A percentile compares a stretch with the other conserved stretches of the same genome.
These are phyloP conservation scores for Beta corolliflora DNA, from an alignment of 179 eudicot genomes.

Conservation along the genomic window DNA sequence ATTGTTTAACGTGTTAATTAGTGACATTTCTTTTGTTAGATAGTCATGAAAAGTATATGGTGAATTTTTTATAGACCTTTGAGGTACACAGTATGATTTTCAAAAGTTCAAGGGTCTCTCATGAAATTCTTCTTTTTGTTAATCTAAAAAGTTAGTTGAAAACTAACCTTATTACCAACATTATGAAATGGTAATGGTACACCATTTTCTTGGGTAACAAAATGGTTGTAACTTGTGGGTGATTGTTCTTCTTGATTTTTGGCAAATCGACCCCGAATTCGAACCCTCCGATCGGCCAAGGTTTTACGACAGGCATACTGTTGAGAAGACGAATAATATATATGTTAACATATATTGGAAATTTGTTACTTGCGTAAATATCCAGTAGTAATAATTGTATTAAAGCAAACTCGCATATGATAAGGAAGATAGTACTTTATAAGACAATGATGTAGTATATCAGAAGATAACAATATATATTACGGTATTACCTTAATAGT, in stretches of 20 bases:
- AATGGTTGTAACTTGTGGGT: background rate
- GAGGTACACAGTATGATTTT: no score
- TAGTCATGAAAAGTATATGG: no score
- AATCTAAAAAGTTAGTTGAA: no score
- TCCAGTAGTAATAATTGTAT: background rate
- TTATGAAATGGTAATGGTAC: background rate
- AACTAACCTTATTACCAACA: background rate
- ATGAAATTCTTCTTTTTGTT: no score
- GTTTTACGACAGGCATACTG: conserved; percentile 93
- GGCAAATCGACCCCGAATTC: conserved; percentile 90
- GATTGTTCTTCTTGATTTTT: conserved; percentile 55
- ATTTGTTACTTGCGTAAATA: background rate
- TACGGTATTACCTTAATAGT: conserved; percentile 66
- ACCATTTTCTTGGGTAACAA: background rate
- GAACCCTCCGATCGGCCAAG: conserved; percentile 73
- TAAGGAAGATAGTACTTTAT: background rate
- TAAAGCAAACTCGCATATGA: background rate
- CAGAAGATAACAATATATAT: no score
- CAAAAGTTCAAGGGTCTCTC: no score
- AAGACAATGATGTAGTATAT: no score
- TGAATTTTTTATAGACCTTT: no score
- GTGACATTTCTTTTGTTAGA: no score
- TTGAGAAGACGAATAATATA: background rate
- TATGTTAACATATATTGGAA: background rate
- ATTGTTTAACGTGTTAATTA: no score